Percentiles rank a stretch among this genome's conserved stretches.
phyloP scores from a whole-genome alignment of 23 red algal species.

The Gracilaria domingensis region DNA sequence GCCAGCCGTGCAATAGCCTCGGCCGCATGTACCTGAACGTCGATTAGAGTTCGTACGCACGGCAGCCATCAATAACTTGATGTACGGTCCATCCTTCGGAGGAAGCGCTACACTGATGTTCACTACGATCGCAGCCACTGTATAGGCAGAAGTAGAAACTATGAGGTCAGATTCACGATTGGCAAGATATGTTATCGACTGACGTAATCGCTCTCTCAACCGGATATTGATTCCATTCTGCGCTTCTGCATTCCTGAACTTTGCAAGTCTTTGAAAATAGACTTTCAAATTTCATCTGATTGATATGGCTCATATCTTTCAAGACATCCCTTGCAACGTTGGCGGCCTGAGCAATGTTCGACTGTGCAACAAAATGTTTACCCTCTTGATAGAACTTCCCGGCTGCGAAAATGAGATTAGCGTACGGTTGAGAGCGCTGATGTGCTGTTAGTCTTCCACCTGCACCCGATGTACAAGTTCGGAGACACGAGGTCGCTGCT shows the following conservation, averaged over 20 bases:
- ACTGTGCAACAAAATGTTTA: too few species aligned
- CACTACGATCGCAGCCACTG: conserved; percentile 57
- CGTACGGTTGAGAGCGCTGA: too few species aligned
- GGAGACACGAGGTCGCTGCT: too few species aligned
- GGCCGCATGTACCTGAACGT: conserved; percentile 67
- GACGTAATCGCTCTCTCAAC: conserved; percentile 65
- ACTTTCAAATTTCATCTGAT: conserved; percentile 49
- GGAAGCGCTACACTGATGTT: conserved; percentile 50
- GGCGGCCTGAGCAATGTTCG: conserved; percentile 36
- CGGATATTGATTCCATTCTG: conserved; percentile 38
- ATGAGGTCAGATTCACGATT: conserved; percentile 25
- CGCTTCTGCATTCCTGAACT: conserved; percentile 54
- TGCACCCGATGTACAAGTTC: too few species aligned
- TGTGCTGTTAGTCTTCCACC: too few species aligned
- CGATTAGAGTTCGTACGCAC: conserved; percentile 40
- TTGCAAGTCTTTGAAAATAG: conserved; percentile 1
- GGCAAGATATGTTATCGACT: conserved; percentile 66
- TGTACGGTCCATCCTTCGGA: conserved; percentile 71
- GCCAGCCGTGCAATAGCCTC: conserved; percentile 47
- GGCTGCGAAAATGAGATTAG: too few species aligned
- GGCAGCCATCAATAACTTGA: conserved; percentile 74
- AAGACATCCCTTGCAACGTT: conserved; percentile 22
- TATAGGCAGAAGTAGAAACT: conserved; percentile 56
- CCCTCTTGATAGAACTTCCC: too few species aligned
- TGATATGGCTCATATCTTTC: conserved; percentile 43